These are phyloP conservation scores for Leishmania amazonensis DNA, from an alignment of 208 protist species.

Conservation along the genomic window DNA sequence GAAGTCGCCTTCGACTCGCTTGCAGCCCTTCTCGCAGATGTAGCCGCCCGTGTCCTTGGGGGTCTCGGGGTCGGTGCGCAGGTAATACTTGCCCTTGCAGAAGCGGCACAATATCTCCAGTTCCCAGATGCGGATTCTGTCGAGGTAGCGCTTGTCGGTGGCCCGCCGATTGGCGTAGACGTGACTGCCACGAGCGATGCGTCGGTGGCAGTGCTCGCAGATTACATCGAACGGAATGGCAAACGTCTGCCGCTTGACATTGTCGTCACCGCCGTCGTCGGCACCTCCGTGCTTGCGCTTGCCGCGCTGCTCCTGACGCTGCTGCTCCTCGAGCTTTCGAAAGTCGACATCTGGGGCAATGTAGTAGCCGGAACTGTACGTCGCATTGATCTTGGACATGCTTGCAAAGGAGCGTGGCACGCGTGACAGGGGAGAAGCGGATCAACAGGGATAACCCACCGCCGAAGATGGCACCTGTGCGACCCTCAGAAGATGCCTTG, in stretches of 20 bases:
- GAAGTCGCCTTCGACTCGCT: slow-evolving; percentile 71
- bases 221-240: slow-evolving; percentile 84
- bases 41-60: slow-evolving; percentile 85
- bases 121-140: slow-evolving; percentile 75
- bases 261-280: slow-evolving; percentile 25
- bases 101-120: slow-evolving; percentile 80
- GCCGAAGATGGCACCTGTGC: not conserved
- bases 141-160: slow-evolving; percentile 64
- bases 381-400: slow-evolving; percentile 91
- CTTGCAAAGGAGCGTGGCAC: not conserved
- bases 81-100: slow-evolving; percentile 67
- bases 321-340: slow-evolving; percentile 79
- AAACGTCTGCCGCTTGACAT: slow-evolving; percentile 78
- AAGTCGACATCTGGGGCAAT: slow-evolving; percentile 80
- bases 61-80: slow-evolving; percentile 77
- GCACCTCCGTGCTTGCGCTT: slow-evolving; percentile 34
- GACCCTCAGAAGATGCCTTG: not conserved
- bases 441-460: not conserved
- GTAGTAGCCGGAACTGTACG: slow-evolving; percentile 88
- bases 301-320: slow-evolving; percentile 44
- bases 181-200: slow-evolving; percentile 80
- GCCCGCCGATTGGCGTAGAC: slow-evolving; percentile 79
- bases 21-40: slow-evolving; percentile 66
- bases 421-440: slow-evolving; percentile 4
- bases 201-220: slow-evolving; percentile 67